Evolutionary conservation across 495 filamentous ascomycete species (phyloP), one percentile per base, ranked within the genome.

Genomic region (Penicillium argentinense): DNA sequence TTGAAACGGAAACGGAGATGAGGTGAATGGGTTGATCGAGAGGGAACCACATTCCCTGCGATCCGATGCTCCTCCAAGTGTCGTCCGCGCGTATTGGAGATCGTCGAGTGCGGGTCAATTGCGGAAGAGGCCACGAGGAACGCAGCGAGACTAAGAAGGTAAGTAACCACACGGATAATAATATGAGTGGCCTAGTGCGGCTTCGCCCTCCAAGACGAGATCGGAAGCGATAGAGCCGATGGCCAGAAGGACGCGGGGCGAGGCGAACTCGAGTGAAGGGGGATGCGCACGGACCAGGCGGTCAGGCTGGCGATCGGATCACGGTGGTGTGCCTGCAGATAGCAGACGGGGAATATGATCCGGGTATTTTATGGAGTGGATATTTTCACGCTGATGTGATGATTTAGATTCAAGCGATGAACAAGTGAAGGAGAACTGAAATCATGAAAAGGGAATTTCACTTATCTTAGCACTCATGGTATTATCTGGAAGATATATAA

Each of bases 11-110:
- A 51, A 13, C 48, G 49, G 56, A 49, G 46, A 64, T 49, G 51
- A 56, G 55, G 39, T 52, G 58, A 68, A 54, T 53, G 48, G 63
- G 28, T 51, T n/a, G 54, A 55, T 48, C 48, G 51, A 60, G 53
- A 69, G 64, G 57, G 60, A 61, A 54, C 66, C 60, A 63, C 72
- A 75, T 75, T 73, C 72, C 68, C 63, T 63, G 53, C 45, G 49
- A 50, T 42, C 34, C 23, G 50, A 44, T 39, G 32, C 45, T 14
- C 38, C 48, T 56, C 52, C 38, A 42, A 34, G 29, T 22, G 45
- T 42, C 17, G 32, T 47, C 50, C 33, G 41, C 49, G 47, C 45
- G 47, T 52, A 34, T 43, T 39, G 45, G 53, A 50, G 41, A 53
- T 54, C 42, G 53, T 40, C 53, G 43, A 45, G 26, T 39, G 50